Base-by-base conservation (phyloP, 768 basidiomycete species). In the Chiua virens region DNA sequence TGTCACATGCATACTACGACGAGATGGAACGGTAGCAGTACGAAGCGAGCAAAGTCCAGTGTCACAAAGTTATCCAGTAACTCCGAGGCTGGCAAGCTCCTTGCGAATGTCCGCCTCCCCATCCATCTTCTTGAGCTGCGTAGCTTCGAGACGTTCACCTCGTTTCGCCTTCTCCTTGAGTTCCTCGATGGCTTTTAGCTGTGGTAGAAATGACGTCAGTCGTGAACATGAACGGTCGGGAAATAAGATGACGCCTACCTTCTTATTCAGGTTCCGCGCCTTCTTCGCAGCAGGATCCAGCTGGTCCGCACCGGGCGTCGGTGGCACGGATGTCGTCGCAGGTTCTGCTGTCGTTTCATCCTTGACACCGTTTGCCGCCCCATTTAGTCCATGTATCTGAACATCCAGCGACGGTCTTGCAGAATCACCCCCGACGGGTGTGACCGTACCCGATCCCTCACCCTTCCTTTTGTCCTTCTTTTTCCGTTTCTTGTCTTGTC, bases 101-200 rank as follows among this genome's bases (percentile, higher is more conserved):
- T 83, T 84, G 62, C 83, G 75, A 63, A 98, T 92, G 53, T 89
- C 89, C 9, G 66, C 79, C 70, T 98, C 95, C 9, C 86, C 86
- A 37, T 97, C 94, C 62, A 98, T 96, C 82, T 99, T 99, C 82
- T 89, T 90, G 59, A 96, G 74, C 71, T 99, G 96, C 17, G 96
- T 99, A 50, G 86, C 86, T 70, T 99, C 96, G 27, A 99, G 78
- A 49, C 87, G 82, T 68, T 98, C 95, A 1, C 97, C 96, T 32
- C 89, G 82, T 63, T 82, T 87, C 23, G 83, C 80, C 74, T 94
- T 93, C 58, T 90, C 91, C 75, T 98, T 98, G 44, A 99, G 82
- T 63, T 98, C 95, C 20, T 98, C 93, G 58, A 99, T 98, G n/a
- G 96, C 96, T 69, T 97, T 98, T 58, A 99, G 78, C 94, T 97